phyloP scores from a whole-genome alignment of 2,329 filamentous ascomycete genomes.

The Cladosporium sp. region DNA sequence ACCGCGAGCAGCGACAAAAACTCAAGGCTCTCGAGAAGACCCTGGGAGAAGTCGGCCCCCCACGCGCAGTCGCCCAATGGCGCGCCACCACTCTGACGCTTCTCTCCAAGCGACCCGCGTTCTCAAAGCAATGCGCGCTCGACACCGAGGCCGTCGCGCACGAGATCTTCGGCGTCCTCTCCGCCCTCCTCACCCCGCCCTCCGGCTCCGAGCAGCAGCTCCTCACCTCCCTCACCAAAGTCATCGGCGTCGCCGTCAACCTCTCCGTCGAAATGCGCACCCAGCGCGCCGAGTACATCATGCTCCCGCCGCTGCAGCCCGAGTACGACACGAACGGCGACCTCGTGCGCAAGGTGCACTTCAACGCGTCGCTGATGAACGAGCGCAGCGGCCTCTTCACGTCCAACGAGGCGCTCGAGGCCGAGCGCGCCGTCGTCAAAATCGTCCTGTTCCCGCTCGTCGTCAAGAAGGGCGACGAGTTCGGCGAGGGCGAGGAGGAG shows the following conservation, averaged over 20 bases:
- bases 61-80: slow-evolving; percentile 91
- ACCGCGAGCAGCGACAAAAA: slow-evolving; percentile 94
- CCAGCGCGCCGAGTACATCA: slow-evolving; percentile 94
- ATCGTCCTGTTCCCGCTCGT: slow-evolving; percentile 94
- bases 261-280: slow-evolving; percentile 96
- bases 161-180: slow-evolving; percentile 78
- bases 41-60: slow-evolving; percentile 78
- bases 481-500: slow-evolving; percentile 82
- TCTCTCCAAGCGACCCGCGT: slow-evolving; percentile 72
- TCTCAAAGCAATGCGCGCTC: slow-evolving; percentile 72
- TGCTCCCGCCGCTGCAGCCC: slow-evolving; percentile 90
- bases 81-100: slow-evolving; percentile 90
- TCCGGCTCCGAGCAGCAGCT: slow-evolving; percentile 73
- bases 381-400: slow-evolving; percentile 68
- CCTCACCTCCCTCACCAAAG: slow-evolving; percentile 74
- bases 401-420: slow-evolving; percentile 75
- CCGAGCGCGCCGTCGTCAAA: slow-evolving; percentile 69
- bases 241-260: slow-evolving; percentile 81
- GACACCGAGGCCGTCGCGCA: slow-evolving; percentile 96
- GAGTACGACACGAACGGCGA: slow-evolving; percentile 94
- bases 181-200: slow-evolving; percentile 79
- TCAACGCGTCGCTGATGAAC: slow-evolving; percentile 93
- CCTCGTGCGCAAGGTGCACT: slow-evolving; percentile 76
- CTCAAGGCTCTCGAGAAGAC: slow-evolving; percentile 93
- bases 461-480: slow-evolving; percentile 89